A percentile compares a stretch with the other conserved stretches of the same genome.
phyloP scores from a whole-genome alignment of 495 filamentous ascomycete species.

The Lophiostoma macrostomum region DNA sequence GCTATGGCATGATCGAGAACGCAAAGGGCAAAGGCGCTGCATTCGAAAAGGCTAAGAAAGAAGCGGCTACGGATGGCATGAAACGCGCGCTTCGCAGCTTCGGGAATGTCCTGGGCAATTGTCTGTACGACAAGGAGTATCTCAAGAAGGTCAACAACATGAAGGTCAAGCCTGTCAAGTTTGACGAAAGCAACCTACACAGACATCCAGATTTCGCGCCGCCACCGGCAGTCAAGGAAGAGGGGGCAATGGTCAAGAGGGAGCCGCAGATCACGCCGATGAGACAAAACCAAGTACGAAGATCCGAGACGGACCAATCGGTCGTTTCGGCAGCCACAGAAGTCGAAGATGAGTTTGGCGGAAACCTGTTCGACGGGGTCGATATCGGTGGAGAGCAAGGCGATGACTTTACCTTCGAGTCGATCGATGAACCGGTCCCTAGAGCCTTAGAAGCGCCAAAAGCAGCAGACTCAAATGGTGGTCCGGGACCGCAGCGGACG shows the following conservation, averaged over 20 bases:
- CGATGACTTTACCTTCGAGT: constrained; percentile 25
- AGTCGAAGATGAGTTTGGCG: constrained; percentile 67
- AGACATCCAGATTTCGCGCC: constrained; percentile 72
- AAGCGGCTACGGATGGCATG: constrained; percentile 89
- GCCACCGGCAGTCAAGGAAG: constrained; percentile 55
- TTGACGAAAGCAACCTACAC: constrained; percentile 72
- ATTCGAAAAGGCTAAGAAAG: constrained; percentile 97
- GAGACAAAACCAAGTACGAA: constrained; percentile 4
- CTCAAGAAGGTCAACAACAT: constrained; percentile 78
- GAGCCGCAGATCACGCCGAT: constrained; percentile 7
- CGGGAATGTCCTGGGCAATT: constrained; percentile 94
- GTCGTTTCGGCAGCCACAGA: constrained; percentile 30
- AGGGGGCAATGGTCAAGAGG: constrained; percentile 42
- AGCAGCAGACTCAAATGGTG: constrained; percentile 1
- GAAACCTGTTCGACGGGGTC: constrained; percentile 47
- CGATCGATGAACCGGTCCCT: constrained; percentile 1
- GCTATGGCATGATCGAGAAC: constrained; percentile 94
- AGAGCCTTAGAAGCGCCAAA: constrained; percentile 3
- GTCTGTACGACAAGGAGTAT: constrained; percentile 95
- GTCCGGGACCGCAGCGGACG: constrained; percentile 18
- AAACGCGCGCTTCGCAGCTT: constrained; percentile 89
- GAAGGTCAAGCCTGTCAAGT: constrained; percentile 65
- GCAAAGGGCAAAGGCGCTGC: constrained; percentile 89
- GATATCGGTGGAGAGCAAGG: constrained; percentile 33
- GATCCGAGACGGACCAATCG: constrained; percentile 29